These are phyloP conservation scores for Quercus tomentella DNA, from an alignment of 331 rosid species.

Conservation along the genomic window DNA sequence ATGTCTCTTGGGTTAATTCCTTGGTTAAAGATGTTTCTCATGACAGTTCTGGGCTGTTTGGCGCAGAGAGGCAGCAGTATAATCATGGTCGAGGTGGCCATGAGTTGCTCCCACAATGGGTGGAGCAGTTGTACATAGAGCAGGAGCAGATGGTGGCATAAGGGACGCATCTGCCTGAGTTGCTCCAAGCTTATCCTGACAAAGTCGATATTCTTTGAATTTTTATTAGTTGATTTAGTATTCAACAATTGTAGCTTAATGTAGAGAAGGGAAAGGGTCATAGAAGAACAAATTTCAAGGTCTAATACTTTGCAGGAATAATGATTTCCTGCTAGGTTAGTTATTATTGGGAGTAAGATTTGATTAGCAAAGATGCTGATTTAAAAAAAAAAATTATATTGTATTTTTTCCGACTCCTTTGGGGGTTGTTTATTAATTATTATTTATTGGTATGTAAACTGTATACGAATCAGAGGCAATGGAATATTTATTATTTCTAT, in stretches of 20 bases:
- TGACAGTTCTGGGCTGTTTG: conserved; percentile 37
- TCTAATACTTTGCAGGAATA: conserved; percentile 30
- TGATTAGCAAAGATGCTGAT: conserved; percentile 21
- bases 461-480: conserved; percentile 1
- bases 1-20: conserved; percentile 94
- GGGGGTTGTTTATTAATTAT: conserved; percentile 24
- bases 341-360: conserved; percentile 24
- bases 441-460: conserved; percentile 20
- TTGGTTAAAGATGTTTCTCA: conserved; percentile 74
- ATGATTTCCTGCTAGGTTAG: conserved; percentile 29
- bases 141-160: conserved; percentile 90
- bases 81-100: conserved; percentile 46
- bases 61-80: conserved; percentile 43
- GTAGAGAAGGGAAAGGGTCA: conserved; percentile 22
- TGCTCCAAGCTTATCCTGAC: conserved; percentile 49
- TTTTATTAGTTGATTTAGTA: conserved; percentile 30
- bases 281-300: conserved; percentile 29
- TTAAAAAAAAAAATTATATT: not conserved
- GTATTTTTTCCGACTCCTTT: conserved; percentile 1
- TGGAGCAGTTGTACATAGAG: conserved; percentile 81
- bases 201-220: conserved; percentile 30
- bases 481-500: not conserved
- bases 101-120: conserved; percentile 74
- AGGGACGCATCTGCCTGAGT: conserved; percentile 19
- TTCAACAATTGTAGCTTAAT: conserved; percentile 26